Percentiles rank a stretch among this genome's conserved stretches.
These are phyloP conservation scores for Lachancea waltii DNA, from an alignment of 805 yeast species.

Conservation along the genomic window DNA sequence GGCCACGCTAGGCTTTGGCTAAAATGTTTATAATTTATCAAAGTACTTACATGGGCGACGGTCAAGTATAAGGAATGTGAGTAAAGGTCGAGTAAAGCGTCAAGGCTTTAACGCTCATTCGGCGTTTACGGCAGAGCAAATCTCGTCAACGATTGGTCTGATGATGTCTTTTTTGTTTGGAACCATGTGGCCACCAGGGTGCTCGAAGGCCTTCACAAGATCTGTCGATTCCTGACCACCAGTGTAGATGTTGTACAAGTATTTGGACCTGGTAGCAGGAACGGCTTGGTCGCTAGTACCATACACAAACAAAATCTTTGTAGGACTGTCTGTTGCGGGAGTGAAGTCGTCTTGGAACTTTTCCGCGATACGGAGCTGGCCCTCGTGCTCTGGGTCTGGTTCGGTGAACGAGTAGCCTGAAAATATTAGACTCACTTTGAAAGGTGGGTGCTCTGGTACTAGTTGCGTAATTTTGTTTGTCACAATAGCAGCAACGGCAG, in stretches of 20 bases:
- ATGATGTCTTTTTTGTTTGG: constrained; percentile 70
- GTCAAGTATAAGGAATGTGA: too few relatives aligned
- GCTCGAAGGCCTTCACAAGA: constrained; percentile 49
- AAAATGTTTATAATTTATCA: too few relatives aligned
- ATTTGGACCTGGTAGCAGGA: constrained; percentile 59
- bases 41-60: too few relatives aligned
- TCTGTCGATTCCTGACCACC: constrained; percentile 34
- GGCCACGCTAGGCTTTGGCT: too few relatives aligned
- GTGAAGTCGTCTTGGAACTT: constrained; percentile 32
- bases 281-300: constrained; percentile 89
- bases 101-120: not conserved
- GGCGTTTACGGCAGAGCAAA: constrained; percentile 11
- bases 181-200: constrained; percentile 96
- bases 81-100: too few relatives aligned
- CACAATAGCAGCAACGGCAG: constrained; percentile 72
- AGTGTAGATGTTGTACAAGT: constrained; percentile 46
- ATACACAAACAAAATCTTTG: constrained; percentile 62
- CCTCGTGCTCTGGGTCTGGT: constrained; percentile 31
- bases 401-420: constrained; percentile 56
- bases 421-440: constrained; percentile 71
- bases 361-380: constrained; percentile 33
- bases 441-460: constrained; percentile 39
- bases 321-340: constrained; percentile 27
- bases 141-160: constrained; percentile 38
- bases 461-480: constrained; percentile 52